Percentiles rank a stretch among this genome's conserved stretches.
phyloP scores from a whole-genome alignment of 148 eudicot genomes.

The Rhododendron williamsianum region DNA sequence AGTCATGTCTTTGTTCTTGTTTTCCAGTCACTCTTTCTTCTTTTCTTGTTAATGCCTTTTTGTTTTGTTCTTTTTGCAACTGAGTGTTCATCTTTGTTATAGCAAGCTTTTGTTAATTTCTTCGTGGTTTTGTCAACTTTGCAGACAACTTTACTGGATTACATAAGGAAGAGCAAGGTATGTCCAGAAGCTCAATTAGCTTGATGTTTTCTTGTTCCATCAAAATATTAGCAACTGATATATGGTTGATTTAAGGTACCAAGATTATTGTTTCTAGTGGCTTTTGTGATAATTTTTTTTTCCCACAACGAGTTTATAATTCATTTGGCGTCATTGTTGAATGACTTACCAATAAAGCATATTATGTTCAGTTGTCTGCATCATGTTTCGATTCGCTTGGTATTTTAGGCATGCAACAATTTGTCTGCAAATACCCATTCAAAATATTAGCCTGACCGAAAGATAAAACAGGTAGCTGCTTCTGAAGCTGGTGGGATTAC shows the following conservation, averaged over 20 bases:
- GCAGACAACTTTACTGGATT: conserved; percentile 96
- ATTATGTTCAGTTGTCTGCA: neutral
- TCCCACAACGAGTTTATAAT: neutral
- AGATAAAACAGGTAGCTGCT: conserved; percentile 71
- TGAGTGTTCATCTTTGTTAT: neutral
- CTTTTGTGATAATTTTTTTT: neutral
- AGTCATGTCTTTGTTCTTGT: conserved; percentile 1
- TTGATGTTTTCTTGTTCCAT: conserved; percentile 1
- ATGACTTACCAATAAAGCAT: neutral
- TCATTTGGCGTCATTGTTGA: neutral
- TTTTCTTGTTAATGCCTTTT: neutral
- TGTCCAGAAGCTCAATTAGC: conserved; percentile 11
- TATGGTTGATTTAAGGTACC: neutral
- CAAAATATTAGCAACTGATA: neutral
- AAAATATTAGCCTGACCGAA: conserved; percentile 12
- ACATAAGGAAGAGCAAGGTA: conserved; percentile 94
- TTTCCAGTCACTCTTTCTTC: neutral
- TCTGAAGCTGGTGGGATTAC: conserved; percentile 99
- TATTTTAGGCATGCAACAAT: neutral
- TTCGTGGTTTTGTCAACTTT: conserved; percentile 21
- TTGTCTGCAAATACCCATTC: conserved; percentile 9
- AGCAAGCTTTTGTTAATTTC: conserved; percentile 25
- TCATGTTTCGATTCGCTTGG: neutral
- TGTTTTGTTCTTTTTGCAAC: neutral
- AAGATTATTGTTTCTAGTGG: neutral